Conservation (phyloP, 495 filamentous ascomycete genomes). For the Bathelium albidoporum region DNA sequence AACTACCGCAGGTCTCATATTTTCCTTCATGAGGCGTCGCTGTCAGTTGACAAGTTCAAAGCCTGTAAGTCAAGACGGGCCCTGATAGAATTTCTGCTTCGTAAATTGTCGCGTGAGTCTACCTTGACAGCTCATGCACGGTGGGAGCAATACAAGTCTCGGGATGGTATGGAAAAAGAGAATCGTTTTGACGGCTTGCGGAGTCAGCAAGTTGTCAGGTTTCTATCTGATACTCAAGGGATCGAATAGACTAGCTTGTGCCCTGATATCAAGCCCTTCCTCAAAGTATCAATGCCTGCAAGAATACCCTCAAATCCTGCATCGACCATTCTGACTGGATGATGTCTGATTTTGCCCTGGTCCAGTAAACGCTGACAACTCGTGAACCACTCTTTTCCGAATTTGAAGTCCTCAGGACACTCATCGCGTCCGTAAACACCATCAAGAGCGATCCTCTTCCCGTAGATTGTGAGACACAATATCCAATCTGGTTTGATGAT, state of each 20-base stretch:
- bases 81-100: neutral
- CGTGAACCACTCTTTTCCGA: neutral
- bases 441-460: neutral
- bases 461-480: neutral
- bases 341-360: constrained; percentile 40
- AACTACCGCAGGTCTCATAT: too few species aligned
- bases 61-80: neutral
- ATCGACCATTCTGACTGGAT: constrained; percentile 35
- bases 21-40: too few species aligned
- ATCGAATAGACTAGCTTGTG: constrained; percentile 43
- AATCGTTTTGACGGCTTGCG: neutral
- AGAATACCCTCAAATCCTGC: constrained; percentile 43
- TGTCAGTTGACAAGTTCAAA: too few species aligned
- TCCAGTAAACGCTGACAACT: constrained; percentile 38
- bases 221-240: neutral
- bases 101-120: neutral
- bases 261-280: constrained; percentile 43
- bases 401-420: neutral
- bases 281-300: constrained; percentile 42
- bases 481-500: neutral
- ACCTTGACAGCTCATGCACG: neutral
- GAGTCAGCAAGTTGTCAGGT: neutral
- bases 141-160: neutral
- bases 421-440: neutral
- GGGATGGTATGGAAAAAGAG: neutral